Evolutionary conservation across 2,329 filamentous ascomycete genomes (phyloP), one percentile per base, ranked within the genome.

Genomic region (Capronia coronata): DNA sequence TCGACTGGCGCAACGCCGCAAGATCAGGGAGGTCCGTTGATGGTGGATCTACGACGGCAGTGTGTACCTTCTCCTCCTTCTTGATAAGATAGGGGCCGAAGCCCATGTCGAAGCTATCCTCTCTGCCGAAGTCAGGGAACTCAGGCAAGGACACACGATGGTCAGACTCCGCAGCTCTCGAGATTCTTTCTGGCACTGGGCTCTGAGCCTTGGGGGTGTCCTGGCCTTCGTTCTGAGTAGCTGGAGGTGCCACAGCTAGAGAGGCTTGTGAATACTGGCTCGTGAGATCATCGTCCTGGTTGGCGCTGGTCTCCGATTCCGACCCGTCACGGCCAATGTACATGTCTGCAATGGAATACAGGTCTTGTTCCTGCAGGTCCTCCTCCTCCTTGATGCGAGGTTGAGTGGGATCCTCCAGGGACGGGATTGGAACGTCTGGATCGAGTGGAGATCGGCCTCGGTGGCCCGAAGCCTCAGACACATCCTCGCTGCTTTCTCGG

Each of bases 401-500:
- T 13, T 56, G 54, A 7, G 57, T 61, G 2, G 57, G 59, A 57
- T 82, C 82, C 67, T 96, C 91, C 11, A 88, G 84, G 29, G 87
- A 94, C 16, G 87, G 90, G 59, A 96, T 87, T 0, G 91, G 87
- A 34, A 93, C 79, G 65, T 97, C 91, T 5, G 91, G 91, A 64
- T 97, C 89, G 52, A 88, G 76, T 8, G 56, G 41, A 46, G 43
- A 32, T 38, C 41, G 37, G 25, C 50, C 32, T 43, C 46, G 43
- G 44, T 71, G 58, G 69, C 8, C 27, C 14, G 45, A 22, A n/a
- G 14, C 21, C 8, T 48, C 52, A 8, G 25, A 3, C 21, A 39
- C 59, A 75, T 77, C 40, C 76, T 72, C 53, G 67, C 58, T 59
- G 51, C 49, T 57, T 5, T 55, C 55, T 41, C 56, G 71, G 65